These are phyloP conservation scores for Amanita pseudoporphyria DNA, from an alignment of 768 basidiomycete species.

Conservation along the genomic window DNA sequence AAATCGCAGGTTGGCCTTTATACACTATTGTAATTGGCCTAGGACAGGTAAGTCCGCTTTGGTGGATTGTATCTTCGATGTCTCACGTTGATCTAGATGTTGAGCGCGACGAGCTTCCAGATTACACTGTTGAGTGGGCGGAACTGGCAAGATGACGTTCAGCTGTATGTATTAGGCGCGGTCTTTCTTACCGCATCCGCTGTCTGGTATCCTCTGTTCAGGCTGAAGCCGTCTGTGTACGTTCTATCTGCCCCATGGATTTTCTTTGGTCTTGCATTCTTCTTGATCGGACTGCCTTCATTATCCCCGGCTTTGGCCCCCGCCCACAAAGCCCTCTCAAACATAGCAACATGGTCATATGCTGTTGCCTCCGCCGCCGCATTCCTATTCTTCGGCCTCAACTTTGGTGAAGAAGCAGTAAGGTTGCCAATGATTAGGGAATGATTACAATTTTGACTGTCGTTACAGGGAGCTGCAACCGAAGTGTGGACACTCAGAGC, in stretches of 20 bases:
- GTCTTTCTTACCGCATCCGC: conserved; percentile 81
- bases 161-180: conserved; percentile 84
- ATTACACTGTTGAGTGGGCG: conserved; percentile 83
- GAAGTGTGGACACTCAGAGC: conserved; percentile 91
- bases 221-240: conserved; percentile 81
- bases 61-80: background rate
- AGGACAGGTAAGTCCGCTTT: conserved; percentile 48
- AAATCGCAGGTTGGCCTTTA: conserved; percentile 80
- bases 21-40: conserved; percentile 84
- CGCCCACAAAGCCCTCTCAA: conserved; percentile 60
- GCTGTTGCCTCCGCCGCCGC: conserved; percentile 89
- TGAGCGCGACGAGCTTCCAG: conserved; percentile 91
- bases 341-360: conserved; percentile 83
- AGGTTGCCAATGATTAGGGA: conserved; percentile 15
- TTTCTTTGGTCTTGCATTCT: conserved; percentile 86
- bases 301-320: conserved; percentile 46
- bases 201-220: conserved; percentile 87
- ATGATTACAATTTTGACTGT: background rate
- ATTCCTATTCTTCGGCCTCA: conserved; percentile 90
- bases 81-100: conserved; percentile 40
- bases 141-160: conserved; percentile 70
- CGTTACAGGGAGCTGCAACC: conserved; percentile 72
- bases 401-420: conserved; percentile 95
- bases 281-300: conserved; percentile 84
- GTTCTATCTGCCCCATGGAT: conserved; percentile 84